Base-by-base conservation (phyloP, 164 flowering plant genomes). In the Platanus orientalis region DNA sequence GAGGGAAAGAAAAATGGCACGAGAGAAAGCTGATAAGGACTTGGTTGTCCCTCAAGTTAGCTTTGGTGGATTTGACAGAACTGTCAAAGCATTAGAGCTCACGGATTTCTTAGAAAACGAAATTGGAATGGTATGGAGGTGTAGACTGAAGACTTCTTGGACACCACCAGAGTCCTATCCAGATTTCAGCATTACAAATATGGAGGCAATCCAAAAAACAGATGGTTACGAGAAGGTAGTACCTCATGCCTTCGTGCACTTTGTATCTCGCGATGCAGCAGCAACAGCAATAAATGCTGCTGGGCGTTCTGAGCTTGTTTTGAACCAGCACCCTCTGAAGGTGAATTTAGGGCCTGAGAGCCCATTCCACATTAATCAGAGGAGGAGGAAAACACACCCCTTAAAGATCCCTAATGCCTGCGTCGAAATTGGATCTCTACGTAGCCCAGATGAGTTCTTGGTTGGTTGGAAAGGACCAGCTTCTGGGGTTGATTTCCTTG, bases 161-260 rank as follows among this genome's bases (percentile, higher is more conserved):
- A 90, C 97, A 20, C 95, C 95, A 45, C 80, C 76, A 0, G 86
- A 83, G 9, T 82, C 96, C 0, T 78, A 67, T 55, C 99, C 97
- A 1, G 57, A 82, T 57, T 95, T 78, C 61, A 66, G 67, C 13
- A 53, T 82, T 40, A 47, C 49, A 1, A 66, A 76, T n/a, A 24
- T 44, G 13, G 57, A 70, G 25, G 56, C 56, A 0, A 61, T 76
- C 32, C 52, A 50, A 40, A 71, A 27, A 54, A 67, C 68, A 0
- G 76, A 77, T 49, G 74, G 78, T 6, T 85, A 81, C 64, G 74
- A 73, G 14, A 84, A 71, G 72, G 97, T 92, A 28, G 80, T 69
- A 61, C 97, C 97, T 6, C 99, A 95, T 74, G 97, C 99, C 0
- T 95, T 92, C 62, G 88, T 90, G 49, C 97, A 92, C 76, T 95